A percentile compares a stretch with the other conserved stretches of the same genome.
phyloP scores from a whole-genome alignment of 176 grass and related monocot genomes.

The Eragrostis nindensis region DNA sequence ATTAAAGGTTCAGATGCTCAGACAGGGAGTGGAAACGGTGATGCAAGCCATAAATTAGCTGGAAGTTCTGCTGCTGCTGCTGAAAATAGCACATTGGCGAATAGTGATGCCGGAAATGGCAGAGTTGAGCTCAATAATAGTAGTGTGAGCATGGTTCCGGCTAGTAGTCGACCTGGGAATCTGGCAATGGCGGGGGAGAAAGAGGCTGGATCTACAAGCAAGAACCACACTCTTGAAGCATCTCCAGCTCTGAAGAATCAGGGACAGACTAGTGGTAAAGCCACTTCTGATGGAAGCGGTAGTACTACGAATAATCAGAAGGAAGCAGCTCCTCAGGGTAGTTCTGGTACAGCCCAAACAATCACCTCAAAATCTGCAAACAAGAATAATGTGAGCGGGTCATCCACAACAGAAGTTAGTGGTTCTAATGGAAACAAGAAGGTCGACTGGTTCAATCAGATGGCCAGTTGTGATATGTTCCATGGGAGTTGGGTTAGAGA shows the following conservation, averaged over 20 bases:
- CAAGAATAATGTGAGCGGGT: slow-evolving; percentile 26
- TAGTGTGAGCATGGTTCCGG: slow-evolving; percentile 1
- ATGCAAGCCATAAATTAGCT: slow-evolving; percentile 23
- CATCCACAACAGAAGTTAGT: slow-evolving; percentile 1
- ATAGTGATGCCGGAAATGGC: background rate
- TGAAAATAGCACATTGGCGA: background rate
- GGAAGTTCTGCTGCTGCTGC: background rate
- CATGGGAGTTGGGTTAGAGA: slow-evolving; percentile 76
- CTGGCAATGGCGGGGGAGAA: background rate
- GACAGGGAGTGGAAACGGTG: background rate
- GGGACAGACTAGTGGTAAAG: slow-evolving; percentile 32
- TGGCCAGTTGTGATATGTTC: slow-evolving; percentile 80
- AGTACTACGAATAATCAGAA: slow-evolving; percentile 30
- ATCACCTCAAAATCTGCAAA: slow-evolving; percentile 20
- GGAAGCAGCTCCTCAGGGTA: slow-evolving; percentile 14
- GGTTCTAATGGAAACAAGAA: slow-evolving; percentile 34
- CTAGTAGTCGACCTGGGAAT: slow-evolving; percentile 32
- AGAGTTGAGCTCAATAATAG: background rate
- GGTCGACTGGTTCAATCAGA: slow-evolving; percentile 73
- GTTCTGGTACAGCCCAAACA: slow-evolving; percentile 20
- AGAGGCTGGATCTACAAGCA: slow-evolving; percentile 35
- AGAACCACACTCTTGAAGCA: slow-evolving; percentile 42
- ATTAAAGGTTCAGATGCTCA: slow-evolving; percentile 29
- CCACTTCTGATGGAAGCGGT: slow-evolving; percentile 32
- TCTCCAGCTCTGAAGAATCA: slow-evolving; percentile 43